Evolutionary conservation across 2,329 filamentous ascomycete species (phyloP).

Genomic region (Zymoseptoria tritici): DNA sequence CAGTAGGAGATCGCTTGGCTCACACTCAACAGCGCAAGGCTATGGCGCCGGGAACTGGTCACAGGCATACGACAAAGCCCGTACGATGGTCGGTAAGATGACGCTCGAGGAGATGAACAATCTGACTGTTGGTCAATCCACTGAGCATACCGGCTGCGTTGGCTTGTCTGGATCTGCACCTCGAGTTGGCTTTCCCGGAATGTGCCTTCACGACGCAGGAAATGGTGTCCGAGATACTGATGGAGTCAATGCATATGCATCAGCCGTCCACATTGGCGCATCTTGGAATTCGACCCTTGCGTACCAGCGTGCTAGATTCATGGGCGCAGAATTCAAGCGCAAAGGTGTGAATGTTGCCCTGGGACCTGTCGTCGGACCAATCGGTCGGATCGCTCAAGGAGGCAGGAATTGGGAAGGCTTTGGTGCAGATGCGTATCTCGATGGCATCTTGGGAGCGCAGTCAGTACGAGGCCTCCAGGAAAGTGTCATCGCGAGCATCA

Average conservation of each 20-base stretch:
- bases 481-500: conserved; percentile 50
- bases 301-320: conserved; percentile 44
- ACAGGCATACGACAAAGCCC: conserved; percentile 26
- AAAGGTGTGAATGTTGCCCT: conserved; percentile 57
- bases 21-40: conserved; percentile 16
- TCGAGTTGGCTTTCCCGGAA: conserved; percentile 32
- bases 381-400: conserved; percentile 63
- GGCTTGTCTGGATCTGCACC: conserved; percentile 31
- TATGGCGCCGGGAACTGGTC: conserved; percentile 30
- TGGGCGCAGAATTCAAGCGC: conserved; percentile 50
- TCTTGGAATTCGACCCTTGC: conserved; percentile 50
- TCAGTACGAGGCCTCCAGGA: conserved; percentile 52
- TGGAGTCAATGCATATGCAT: conserved; percentile 37
- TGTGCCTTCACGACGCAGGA: conserved; percentile 37
- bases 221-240: conserved; percentile 39
- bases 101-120: conserved; percentile 32
- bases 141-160: conserved; percentile 29
- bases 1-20: conserved; percentile 1
- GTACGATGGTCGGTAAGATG: conserved; percentile 29
- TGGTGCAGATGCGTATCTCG: conserved; percentile 59
- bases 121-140: conserved; percentile 28
- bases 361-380: conserved; percentile 59
- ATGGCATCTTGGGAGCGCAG: conserved; percentile 44
- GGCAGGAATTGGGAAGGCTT: conserved; percentile 68
- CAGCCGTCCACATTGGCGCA: conserved; percentile 37